Base-by-base conservation (phyloP, 31 red algal genomes). In the Asparagopsis taxiformis region DNA sequence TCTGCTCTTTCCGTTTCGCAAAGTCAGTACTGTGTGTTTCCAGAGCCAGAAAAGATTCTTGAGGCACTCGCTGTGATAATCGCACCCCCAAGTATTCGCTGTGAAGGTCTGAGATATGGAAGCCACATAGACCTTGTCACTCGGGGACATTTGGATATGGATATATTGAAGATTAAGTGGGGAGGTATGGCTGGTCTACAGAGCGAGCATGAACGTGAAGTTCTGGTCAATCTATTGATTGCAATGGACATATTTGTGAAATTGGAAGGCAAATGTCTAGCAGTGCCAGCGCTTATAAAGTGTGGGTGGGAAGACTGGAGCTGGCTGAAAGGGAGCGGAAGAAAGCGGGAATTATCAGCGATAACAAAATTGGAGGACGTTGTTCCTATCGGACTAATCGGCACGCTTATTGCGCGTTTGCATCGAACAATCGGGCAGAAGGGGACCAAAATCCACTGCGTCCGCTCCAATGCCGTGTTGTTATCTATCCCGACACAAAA, bases 161-260 rank as follows among this genome's bases (percentile, higher is more conserved):
- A 23, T 13, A 21, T 59, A 10, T 21, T 59, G 55, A 23, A 24
- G 22, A 24, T 20, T 10, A 59, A 59, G 22, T 59, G 55, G 55
- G 21, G 55, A 21, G 22, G 17, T 20, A 20, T 59, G 55, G 55
- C 16, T 10, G 55, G 55, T 13, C 55, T 59, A 10, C 11, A 10
- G 15, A 21, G 23, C 17, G 55, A 15, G 55, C 10, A 23, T 10
- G 17, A 59, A 10, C 55, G 0, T 10, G 22, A 21, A 10, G 55
- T 16, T 13, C 22, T 59, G 21, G 55, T 24, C 17, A 21, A 59
- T 15, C 23, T 59, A 21, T 23, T 59, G 10, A 10, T 16, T 15
- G 21, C 17, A 20, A 59, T 59, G 55, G 55, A 59, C 23, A 10
- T 59, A 21, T 59, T 59, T 59, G 55, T 59, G 16, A 59, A 59